Conservation (phyloP, 768 basidiomycete genomes). For the Chiua virens region DNA sequence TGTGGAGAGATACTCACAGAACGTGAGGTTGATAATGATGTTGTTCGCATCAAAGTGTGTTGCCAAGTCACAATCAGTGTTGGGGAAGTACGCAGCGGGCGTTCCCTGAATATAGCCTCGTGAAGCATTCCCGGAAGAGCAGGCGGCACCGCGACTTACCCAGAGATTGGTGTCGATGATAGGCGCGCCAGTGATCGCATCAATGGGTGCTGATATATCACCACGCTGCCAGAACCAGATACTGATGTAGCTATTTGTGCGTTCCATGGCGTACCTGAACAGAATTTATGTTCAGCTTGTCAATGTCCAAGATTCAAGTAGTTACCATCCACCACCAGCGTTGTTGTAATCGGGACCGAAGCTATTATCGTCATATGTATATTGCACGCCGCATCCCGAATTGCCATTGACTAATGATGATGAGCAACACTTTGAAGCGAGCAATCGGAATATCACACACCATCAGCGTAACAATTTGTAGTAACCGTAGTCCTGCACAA, state of each 20-base stretch:
- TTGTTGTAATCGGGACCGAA: conserved; percentile 32
- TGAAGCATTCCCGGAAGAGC: background rate
- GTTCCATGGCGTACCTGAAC: conserved; percentile 40
- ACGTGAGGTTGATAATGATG: conserved; percentile 35
- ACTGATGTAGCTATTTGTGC: conserved; percentile 34
- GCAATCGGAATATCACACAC: conserved; percentile 5
- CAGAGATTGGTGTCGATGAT: conserved; percentile 23
- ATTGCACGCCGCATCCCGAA: conserved; percentile 37
- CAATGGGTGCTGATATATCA: conserved; percentile 32
- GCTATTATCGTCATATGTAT: conserved; percentile 24
- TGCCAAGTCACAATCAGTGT: conserved; percentile 41
- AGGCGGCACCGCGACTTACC: conserved; percentile 8
- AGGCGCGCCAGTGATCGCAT: conserved; percentile 25
- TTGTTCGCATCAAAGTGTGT: conserved; percentile 35
- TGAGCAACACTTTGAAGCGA: conserved; percentile 1
- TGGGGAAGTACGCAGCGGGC: conserved; percentile 37
- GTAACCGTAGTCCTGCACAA: conserved; percentile 15
- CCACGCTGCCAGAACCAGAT: conserved; percentile 44
- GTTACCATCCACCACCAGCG: conserved; percentile 42
- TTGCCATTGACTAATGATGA: conserved; percentile 27
- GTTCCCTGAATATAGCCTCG: conserved; percentile 20
- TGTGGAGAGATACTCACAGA: conserved; percentile 22
- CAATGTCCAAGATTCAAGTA: background rate
- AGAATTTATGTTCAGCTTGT: background rate
- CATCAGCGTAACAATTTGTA: conserved; percentile 25